phyloP scores from a whole-genome alignment of 2,329 filamentous ascomycete genomes.

The Aspergillus phoenicis region DNA sequence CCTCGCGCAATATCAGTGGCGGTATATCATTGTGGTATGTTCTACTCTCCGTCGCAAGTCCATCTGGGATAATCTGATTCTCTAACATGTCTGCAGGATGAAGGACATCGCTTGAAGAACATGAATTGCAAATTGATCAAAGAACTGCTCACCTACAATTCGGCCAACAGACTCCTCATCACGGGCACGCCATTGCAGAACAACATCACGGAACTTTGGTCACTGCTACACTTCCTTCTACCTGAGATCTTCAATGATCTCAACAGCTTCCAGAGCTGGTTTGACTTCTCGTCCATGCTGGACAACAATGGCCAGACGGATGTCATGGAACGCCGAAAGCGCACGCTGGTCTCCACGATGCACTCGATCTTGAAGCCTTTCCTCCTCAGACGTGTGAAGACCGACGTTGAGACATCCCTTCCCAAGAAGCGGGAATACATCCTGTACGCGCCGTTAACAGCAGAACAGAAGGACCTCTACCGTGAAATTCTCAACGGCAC shows the following conservation, averaged over 20 bases:
- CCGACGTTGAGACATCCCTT: constrained; percentile 86
- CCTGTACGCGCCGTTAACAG: constrained; percentile 86
- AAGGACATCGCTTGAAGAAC: constrained; percentile 97
- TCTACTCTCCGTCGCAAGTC: neutral
- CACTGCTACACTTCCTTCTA: constrained; percentile 86
- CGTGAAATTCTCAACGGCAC: constrained; percentile 83
- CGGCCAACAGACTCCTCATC: constrained; percentile 86
- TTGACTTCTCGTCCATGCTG: constrained; percentile 90
- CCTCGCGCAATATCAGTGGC: constrained; percentile 84
- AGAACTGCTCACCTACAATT: constrained; percentile 83
- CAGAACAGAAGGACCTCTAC: constrained; percentile 89
- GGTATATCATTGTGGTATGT: constrained; percentile 88
- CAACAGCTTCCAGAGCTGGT: constrained; percentile 93
- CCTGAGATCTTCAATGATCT: constrained; percentile 92
- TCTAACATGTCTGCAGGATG: constrained; percentile 61
- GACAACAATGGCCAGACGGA: constrained; percentile 78
- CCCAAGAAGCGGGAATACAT: constrained; percentile 97
- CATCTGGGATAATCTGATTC: neutral
- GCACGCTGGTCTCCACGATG: constrained; percentile 80
- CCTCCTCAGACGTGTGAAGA: constrained; percentile 83
- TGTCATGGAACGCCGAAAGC: constrained; percentile 75
- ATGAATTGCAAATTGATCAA: constrained; percentile 90
- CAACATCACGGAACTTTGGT: constrained; percentile 94
- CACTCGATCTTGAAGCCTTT: constrained; percentile 93
- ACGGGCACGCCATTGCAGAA: constrained; percentile 96